A percentile compares a stretch with the other conserved stretches of the same genome.
phyloP scores from a whole-genome alignment of 148 eudicot species.

The Suaeda aralocaspica region DNA sequence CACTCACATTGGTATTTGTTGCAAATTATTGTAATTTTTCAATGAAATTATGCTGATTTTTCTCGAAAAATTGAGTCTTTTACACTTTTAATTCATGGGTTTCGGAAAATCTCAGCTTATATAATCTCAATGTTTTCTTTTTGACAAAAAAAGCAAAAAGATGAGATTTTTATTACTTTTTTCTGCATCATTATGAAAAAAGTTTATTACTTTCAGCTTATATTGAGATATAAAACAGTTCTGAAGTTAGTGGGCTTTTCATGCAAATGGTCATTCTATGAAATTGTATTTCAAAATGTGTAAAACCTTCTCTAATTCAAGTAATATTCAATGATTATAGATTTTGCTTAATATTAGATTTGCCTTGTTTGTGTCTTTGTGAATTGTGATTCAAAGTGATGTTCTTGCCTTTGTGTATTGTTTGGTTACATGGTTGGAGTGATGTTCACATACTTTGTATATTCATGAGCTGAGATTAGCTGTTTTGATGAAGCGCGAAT shows the following conservation, averaged over 20 bases:
- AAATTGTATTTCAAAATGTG: neutral
- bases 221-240: neutral
- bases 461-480: neutral
- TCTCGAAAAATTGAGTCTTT: neutral
- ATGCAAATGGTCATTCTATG: neutral
- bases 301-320: neutral
- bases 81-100: neutral
- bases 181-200: neutral
- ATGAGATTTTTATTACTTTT: neutral
- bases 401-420: neutral
- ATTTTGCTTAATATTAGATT: neutral
- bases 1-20: conserved; percentile 21
- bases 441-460: neutral
- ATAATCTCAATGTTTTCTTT: too few species aligned
- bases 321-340: neutral
- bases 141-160: neutral
- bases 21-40: conserved; percentile 6
- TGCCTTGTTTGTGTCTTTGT: neutral
- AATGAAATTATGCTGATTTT: neutral
- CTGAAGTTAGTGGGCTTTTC: neutral
- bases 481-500: neutral
- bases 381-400: neutral
- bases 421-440: neutral
- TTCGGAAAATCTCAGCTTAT: neutral
- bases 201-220: neutral